Percentiles rank a stretch among this genome's conserved stretches.
phyloP scores from a whole-genome alignment of 1,284 basidiomycete genomes.

The Uromyces viciae-fabae region DNA sequence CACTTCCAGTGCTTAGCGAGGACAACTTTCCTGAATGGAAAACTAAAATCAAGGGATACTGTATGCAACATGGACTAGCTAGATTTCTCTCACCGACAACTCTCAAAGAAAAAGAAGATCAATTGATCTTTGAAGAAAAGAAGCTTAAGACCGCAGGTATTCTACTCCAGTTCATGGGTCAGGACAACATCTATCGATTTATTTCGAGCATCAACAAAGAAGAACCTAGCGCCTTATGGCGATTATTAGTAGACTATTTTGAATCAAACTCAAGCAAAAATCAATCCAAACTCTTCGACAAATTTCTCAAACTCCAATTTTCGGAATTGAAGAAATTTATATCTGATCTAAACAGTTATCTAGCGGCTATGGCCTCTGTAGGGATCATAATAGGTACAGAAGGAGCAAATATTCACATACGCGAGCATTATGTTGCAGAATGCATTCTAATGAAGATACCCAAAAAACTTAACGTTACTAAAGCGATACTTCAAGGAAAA shows the following conservation, averaged over 20 bases:
- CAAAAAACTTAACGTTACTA: neutral
- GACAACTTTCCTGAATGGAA: neutral
- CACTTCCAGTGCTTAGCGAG: neutral
- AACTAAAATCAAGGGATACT: neutral
- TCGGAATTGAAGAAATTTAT: neutral
- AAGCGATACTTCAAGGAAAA: neutral
- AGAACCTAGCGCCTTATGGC: neutral
- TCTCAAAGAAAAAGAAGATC: neutral
- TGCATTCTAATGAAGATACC: neutral
- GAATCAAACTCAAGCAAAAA: neutral
- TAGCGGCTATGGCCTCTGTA: neutral
- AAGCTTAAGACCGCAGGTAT: neutral
- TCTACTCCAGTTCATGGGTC: neutral
- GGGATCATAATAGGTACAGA: neutral
- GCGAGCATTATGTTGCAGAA: neutral
- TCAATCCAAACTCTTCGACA: neutral
- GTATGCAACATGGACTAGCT: neutral
- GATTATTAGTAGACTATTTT: neutral
- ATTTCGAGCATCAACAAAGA: neutral
- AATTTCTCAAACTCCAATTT: too few species aligned
- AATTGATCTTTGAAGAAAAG: too few species aligned
- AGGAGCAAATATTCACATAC: neutral
- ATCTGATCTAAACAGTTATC: neutral
- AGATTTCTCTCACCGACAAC: neutral
- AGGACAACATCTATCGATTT: neutral